Evolutionary conservation across 2,329 filamentous ascomycete genomes (phyloP).

Genomic region (Hymenoscyphus scutula): DNA sequence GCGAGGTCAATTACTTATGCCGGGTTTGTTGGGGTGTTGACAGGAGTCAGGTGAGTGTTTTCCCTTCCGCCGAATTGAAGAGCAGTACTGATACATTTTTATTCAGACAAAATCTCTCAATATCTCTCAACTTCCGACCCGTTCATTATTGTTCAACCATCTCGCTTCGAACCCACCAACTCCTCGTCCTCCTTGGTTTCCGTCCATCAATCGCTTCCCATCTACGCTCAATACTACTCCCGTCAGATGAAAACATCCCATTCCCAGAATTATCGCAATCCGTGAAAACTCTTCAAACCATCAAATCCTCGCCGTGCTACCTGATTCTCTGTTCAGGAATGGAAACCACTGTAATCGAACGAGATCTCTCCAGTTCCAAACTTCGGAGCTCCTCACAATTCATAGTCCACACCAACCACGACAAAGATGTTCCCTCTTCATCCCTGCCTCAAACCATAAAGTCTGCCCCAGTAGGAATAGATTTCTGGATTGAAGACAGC

Average conservation of each 20-base stretch:
- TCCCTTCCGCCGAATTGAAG: neutral
- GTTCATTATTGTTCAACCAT: constrained; percentile 43
- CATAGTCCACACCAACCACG: constrained; percentile 13
- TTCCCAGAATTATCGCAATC: constrained; percentile 16
- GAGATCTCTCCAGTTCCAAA: constrained; percentile 49
- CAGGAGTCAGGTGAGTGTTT: constrained; percentile 44
- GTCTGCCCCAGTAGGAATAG: neutral
- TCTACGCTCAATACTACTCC: constrained; percentile 40
- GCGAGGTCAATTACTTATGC: constrained; percentile 50
- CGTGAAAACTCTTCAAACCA: constrained; percentile 35
- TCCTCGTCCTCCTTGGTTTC: constrained; percentile 52
- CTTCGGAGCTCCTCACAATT: constrained; percentile 24
- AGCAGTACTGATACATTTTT: neutral
- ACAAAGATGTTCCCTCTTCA: neutral
- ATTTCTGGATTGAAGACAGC: constrained; percentile 33
- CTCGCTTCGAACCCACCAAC: constrained; percentile 47
- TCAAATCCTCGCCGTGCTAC: constrained; percentile 54
- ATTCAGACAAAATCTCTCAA: constrained; percentile 41
- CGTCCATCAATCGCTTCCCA: constrained; percentile 52
- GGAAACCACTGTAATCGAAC: constrained; percentile 51
- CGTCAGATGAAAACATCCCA: constrained; percentile 16
- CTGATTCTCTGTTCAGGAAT: constrained; percentile 52
- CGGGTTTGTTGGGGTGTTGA: constrained; percentile 51
- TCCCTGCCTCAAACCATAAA: neutral
- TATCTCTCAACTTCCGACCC: constrained; percentile 51